phyloP scores from a whole-genome alignment of 805 yeast species.

The Metschnikowia colocasiae region DNA sequence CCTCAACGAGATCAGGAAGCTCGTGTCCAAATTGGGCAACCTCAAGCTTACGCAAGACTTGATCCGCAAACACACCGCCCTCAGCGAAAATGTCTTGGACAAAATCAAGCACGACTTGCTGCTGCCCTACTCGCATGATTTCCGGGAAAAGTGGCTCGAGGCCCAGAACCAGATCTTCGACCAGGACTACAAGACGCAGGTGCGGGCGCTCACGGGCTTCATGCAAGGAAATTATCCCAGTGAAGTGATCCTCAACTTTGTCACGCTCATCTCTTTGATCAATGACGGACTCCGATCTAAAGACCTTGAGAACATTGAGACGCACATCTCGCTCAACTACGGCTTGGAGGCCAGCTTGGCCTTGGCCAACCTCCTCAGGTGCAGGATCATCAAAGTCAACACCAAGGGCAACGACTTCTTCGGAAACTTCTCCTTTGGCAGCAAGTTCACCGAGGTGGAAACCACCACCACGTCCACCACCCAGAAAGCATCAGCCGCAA shows the following conservation, averaged over 20 bases:
- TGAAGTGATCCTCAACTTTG: constrained; percentile 46
- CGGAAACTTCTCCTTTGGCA: constrained; percentile 19
- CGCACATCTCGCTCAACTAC: constrained; percentile 56
- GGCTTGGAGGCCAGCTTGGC: constrained; percentile 54
- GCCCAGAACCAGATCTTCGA: constrained; percentile 69
- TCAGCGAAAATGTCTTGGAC: constrained; percentile 64
- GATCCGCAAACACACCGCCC: constrained; percentile 65
- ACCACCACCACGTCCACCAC: constrained; percentile 15
- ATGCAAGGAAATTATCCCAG: constrained; percentile 32
- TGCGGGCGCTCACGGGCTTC: constrained; percentile 35
- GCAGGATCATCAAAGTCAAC: constrained; percentile 43
- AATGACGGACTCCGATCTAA: constrained; percentile 66
- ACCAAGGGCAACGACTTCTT: constrained; percentile 22
- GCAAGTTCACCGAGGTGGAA: constrained; percentile 11
- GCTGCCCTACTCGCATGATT: constrained; percentile 22
- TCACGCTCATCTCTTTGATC: constrained; percentile 57
- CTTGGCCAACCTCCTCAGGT: constrained; percentile 46
- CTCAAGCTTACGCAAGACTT: constrained; percentile 65
- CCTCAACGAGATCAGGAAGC: constrained; percentile 53
- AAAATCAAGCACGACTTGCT: constrained; percentile 33
- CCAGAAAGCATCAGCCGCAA: constrained; percentile 2
- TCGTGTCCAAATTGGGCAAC: constrained; percentile 66
- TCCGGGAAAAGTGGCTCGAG: constrained; percentile 47
- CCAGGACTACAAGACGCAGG: constrained; percentile 33
- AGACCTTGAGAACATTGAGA: constrained; percentile 54